phyloP scores from a whole-genome alignment of 805 yeast genomes.

The Hanseniaspora mollemarum region DNA sequence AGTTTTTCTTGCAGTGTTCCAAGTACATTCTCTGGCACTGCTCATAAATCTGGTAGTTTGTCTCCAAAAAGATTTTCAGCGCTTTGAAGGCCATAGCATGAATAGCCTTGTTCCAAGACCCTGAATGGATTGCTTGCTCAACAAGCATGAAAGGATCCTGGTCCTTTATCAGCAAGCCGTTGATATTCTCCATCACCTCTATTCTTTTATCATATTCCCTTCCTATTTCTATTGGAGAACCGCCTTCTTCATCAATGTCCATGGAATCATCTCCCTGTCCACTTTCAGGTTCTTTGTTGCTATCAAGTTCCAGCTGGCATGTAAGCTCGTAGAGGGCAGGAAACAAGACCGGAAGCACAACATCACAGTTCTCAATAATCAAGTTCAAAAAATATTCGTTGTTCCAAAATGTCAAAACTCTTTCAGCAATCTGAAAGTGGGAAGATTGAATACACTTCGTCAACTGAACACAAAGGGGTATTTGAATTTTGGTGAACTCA shows the following conservation, averaged over 20 bases:
- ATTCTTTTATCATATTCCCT: slow-evolving; percentile 11
- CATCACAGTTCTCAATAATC: slow-evolving; percentile 86
- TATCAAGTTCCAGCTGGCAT: slow-evolving; percentile 29
- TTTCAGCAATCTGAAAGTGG: slow-evolving; percentile 95
- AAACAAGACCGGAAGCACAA: slow-evolving; percentile 81
- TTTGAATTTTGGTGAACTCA: slow-evolving; percentile 83
- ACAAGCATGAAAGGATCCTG: slow-evolving; percentile 30
- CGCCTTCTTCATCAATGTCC: slow-evolving; percentile 19
- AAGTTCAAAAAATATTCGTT: slow-evolving; percentile 85
- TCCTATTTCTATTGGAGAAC: slow-evolving; percentile 7
- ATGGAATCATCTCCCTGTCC: slow-evolving; percentile 17
- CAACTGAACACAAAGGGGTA: slow-evolving; percentile 85
- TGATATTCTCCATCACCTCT: slow-evolving; percentile 15
- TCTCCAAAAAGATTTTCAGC: slow-evolving; percentile 80
- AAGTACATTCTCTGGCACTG: slow-evolving; percentile 83
- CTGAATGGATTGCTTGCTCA: slow-evolving; percentile 34
- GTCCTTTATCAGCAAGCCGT: slow-evolving; percentile 12
- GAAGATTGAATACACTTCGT: slow-evolving; percentile 89
- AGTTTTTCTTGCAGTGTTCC: slow-evolving; percentile 64
- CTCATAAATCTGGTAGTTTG: slow-evolving; percentile 81
- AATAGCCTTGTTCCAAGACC: slow-evolving; percentile 89
- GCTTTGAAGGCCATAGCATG: slow-evolving; percentile 86
- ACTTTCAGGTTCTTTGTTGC: slow-evolving; percentile 25
- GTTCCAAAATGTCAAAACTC: slow-evolving; percentile 86
- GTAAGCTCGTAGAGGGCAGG: slow-evolving; percentile 82